Conservation (phyloP, 2,329 filamentous ascomycete species). For the Laburnicola sp. region DNA sequence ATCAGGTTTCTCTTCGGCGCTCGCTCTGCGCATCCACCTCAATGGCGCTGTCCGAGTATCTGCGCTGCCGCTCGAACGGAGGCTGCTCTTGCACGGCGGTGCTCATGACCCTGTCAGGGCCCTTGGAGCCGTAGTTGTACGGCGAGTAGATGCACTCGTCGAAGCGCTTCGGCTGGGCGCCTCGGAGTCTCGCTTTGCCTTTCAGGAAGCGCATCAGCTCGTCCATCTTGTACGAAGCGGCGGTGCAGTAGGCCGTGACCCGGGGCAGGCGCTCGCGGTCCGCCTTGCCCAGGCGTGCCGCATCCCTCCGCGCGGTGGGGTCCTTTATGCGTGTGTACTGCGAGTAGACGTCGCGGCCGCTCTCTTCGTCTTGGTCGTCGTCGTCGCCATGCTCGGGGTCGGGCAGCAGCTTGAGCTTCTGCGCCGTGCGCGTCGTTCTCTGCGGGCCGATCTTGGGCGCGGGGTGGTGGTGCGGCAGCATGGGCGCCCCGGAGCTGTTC, state of each 20-base stretch:
- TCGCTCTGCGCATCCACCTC: slow-evolving; percentile 65
- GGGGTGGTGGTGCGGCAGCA: slow-evolving; percentile 48
- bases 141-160: slow-evolving; percentile 98
- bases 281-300: slow-evolving; percentile 88
- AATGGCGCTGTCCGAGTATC: slow-evolving; percentile 74
- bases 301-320: slow-evolving; percentile 87
- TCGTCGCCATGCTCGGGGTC: slow-evolving; percentile 83
- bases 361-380: slow-evolving; percentile 79
- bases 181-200: slow-evolving; percentile 73
- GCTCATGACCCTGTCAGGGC: slow-evolving; percentile 41
- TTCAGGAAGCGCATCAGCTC: slow-evolving; percentile 89
- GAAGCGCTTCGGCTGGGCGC: slow-evolving; percentile 85
- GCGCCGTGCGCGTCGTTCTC: slow-evolving; percentile 89
- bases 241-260: slow-evolving; percentile 96
- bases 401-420: slow-evolving; percentile 96
- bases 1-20: slow-evolving; percentile 63
- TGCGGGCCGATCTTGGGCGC: slow-evolving; percentile 85
- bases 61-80: slow-evolving; percentile 55
- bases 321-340: slow-evolving; percentile 98
- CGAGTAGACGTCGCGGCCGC: slow-evolving; percentile 91
- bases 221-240: slow-evolving; percentile 88
- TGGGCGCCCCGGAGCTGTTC: slow-evolving; percentile 74
- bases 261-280: slow-evolving; percentile 84
- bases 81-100: slow-evolving; percentile 35
- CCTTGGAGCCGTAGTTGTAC: slow-evolving; percentile 71